Evolutionary conservation across 2,329 filamentous ascomycete species (phyloP), one percentile per base, ranked within the genome.

Genomic region (Helotiales sp.): DNA sequence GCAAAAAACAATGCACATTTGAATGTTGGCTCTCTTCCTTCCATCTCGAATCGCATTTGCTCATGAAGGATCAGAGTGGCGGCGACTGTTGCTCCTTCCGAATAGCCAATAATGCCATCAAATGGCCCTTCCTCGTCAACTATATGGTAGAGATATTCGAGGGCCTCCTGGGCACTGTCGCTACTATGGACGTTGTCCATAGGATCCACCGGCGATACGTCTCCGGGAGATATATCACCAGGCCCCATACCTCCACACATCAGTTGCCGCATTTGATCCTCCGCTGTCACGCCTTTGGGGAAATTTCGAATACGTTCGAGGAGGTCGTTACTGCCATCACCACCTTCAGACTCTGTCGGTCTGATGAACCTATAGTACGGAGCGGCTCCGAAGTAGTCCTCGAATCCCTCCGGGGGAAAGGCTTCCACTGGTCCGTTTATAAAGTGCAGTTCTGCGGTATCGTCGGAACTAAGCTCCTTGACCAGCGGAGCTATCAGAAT

Each of bases 51-150:
- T 48, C 70, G 66, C 44, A 75, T 72, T 10, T 75, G 73, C 63
- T 85, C 81, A 53, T 83, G 77, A 0, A 84, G 69, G 3, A 85
- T 68, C 13, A 82, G 67, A 0, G 79, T 83, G 2, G 80, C 79
- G 0, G 82, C 83, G 15, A 82, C 76, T 0, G 79, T 80, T 1
- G 83, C 82, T 3, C 83, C 83, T 66, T 86, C 83, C 0, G 82
- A 85, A 64, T 85, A 86, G 1, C 83, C 83, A n/a, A 86, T 75
- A 47, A 86, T 79, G 2, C 80, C 83, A 57, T 80, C 77, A 56
- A 82, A 76, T 1, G 75, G 74, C 0, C 75, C 75, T 3, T 73
- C 69, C 31, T 77, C 72, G 15, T 80, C 75, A 61, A 83, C 72
- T 7, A 78, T 75, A 9, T 76, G 67, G 62, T 77, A 70, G 0